Conservation (phyloP, 2,329 filamentous ascomycete species). For the Aspergillus clavatus region DNA sequence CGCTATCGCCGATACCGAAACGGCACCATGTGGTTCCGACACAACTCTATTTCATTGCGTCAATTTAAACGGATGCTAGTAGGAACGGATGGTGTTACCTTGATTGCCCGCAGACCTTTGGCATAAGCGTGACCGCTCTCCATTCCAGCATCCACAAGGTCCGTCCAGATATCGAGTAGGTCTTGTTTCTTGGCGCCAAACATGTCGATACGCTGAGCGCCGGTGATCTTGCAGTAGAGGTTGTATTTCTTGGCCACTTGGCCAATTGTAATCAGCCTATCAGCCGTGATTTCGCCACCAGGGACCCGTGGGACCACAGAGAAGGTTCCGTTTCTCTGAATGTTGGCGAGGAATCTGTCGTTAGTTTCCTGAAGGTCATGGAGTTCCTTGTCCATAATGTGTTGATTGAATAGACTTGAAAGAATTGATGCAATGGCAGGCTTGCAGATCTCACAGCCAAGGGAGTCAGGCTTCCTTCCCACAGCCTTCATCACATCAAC, state of each 20-base stretch:
- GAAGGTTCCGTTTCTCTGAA: constrained; percentile 87
- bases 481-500: constrained; percentile 71
- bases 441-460: constrained; percentile 84
- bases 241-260: constrained; percentile 78
- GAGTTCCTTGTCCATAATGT: constrained; percentile 66
- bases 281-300: constrained; percentile 81
- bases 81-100: constrained; percentile 38
- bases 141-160: constrained; percentile 77
- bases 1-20: constrained; percentile 82
- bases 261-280: constrained; percentile 78
- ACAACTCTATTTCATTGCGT: constrained; percentile 55
- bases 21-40: constrained; percentile 90
- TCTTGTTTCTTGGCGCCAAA: constrained; percentile 89
- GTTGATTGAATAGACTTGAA: constrained; percentile 75
- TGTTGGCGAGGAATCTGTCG: constrained; percentile 81
- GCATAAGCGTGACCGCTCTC: constrained; percentile 89
- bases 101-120: constrained; percentile 82
- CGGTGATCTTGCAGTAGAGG: constrained; percentile 88
- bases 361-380: constrained; percentile 86
- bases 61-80: background rate
- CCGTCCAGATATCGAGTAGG: constrained; percentile 73
- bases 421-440: constrained; percentile 77
- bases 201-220: constrained; percentile 87
- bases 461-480: constrained; percentile 65
- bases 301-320: constrained; percentile 79